Base-by-base conservation (phyloP, 23 red algal genomes). In the Gracilaria gracilis region DNA sequence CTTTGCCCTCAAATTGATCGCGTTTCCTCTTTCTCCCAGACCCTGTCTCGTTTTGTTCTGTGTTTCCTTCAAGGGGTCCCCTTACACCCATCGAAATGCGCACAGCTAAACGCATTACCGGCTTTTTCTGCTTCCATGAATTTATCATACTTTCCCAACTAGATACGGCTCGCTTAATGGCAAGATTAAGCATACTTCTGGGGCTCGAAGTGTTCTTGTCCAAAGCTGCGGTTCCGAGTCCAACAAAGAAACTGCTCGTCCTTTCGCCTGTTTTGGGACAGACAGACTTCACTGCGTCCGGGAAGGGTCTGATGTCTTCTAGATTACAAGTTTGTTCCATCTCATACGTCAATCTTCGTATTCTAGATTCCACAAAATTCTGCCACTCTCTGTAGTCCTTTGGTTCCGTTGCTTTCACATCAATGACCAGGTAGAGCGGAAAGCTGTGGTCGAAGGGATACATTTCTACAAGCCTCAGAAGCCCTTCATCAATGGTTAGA, bases 321-420 rank as follows among this genome's bases (percentile, higher is more conserved):
- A 77, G 25, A 31, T 27, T 50, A 31, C 72, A 29, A 9, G 39
- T 77, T 50, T 77, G 72, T 51, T 77, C 72, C 39, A 77, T 31
- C 42, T 51, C 42, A 50, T 77, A 77, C 15, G 46, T 77, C 27
- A 77, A 51, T 77, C 72, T 77, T 77, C 72, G 27, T 49, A 77
- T 51, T 31, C 72, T 77, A 1, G 72, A 77, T 32, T 77, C 72
- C 72, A 77, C 72, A 31, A 77, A 77, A 77, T 46, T 51, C 46
- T 77, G 72, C 72, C 72, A 77, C 72, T 77, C 72, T 50, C 72
- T 77, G 15, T 77, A 31, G 1, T 77, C 42, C 39, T 50, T 77
- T 31, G 46, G 34, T 25, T 51, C 72, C 19, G 0, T 46, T 15
- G 72, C 72, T 28, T 46, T 49, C 6, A 77, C 46, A 0, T 77